A percentile compares a stretch with the other conserved stretches of the same genome.
Conservation (phyloP, 495 filamentous ascomycete genomes). For the Aspergillus sclerotioniger region DNA sequence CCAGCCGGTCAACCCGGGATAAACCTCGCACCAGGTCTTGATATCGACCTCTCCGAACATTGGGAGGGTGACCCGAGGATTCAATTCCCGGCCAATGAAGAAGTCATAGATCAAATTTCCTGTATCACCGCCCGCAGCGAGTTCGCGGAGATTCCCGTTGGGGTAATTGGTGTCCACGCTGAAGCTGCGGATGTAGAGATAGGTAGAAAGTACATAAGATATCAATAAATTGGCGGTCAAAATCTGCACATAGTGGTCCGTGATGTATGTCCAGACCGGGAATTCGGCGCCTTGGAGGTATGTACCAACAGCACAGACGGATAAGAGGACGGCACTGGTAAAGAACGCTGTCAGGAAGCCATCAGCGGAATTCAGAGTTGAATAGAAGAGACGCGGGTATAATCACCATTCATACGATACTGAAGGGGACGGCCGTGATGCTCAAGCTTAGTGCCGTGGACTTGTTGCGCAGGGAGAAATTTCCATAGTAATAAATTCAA, state of each 20-base stretch:
- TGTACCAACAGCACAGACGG: constrained; percentile 63
- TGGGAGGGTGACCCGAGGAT: constrained; percentile 74
- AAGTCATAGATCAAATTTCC: constrained; percentile 85
- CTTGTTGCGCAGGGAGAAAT: constrained; percentile 66
- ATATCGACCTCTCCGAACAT: constrained; percentile 69
- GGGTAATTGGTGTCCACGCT: constrained; percentile 56
- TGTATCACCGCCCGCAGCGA: constrained; percentile 69
- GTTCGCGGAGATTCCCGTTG: constrained; percentile 57
- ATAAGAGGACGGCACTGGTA: constrained; percentile 61
- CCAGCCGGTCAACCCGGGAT: constrained; percentile 82
- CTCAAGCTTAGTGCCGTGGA: constrained; percentile 60
- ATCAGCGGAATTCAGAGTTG: neutral
- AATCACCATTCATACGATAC: constrained; percentile 75
- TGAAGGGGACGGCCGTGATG: constrained; percentile 67
- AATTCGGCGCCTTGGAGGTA: constrained; percentile 68
- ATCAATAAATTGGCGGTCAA: constrained; percentile 74
- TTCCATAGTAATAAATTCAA: constrained; percentile 65
- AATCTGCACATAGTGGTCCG: constrained; percentile 75
- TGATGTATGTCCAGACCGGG: constrained; percentile 76
- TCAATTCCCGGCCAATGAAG: constrained; percentile 89
- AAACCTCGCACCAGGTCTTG: constrained; percentile 77
- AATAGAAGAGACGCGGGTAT: neutral
- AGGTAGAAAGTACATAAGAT: constrained; percentile 60
- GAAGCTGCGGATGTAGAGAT: constrained; percentile 72
- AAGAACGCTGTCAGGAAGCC: constrained; percentile 54